These are phyloP conservation scores for Ganoderma sinense DNA, from an alignment of 1,284 basidiomycete genomes.

Conservation along the genomic window DNA sequence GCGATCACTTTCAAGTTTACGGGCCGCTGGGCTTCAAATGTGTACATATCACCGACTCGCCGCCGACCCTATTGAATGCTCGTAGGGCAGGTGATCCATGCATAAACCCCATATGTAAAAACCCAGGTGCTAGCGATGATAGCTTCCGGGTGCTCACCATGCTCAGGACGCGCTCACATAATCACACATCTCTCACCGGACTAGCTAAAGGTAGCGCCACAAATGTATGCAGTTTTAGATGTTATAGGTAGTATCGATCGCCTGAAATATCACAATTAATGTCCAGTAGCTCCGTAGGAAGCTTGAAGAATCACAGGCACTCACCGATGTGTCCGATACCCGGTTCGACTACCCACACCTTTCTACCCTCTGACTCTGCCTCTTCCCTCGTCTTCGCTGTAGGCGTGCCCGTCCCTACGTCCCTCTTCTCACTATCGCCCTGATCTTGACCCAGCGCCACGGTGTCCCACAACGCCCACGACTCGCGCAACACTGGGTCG, in stretches of 20 bases:
- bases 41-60: neutral
- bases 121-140: neutral
- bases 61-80: neutral
- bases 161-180: neutral
- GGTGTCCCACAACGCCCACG: slow-evolving; percentile 63
- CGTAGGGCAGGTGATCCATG: neutral
- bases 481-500: slow-evolving; percentile 77
- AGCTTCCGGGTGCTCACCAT: neutral
- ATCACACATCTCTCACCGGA: neutral
- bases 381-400: slow-evolving; percentile 36
- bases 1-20: neutral
- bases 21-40: neutral
- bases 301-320: slow-evolving; percentile 26
- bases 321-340: slow-evolving; percentile 85
- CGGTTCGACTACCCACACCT: slow-evolving; percentile 80
- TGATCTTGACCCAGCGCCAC: slow-evolving; percentile 41
- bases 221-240: neutral
- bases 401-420: slow-evolving; percentile 21
- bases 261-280: slow-evolving; percentile 50
- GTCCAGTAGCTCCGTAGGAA: slow-evolving; percentile 42
- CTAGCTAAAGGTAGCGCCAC: neutral
- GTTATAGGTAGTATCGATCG: slow-evolving; percentile 55
- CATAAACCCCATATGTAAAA: neutral
- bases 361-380: slow-evolving; percentile 51
- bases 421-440: slow-evolving; percentile 40